These are phyloP conservation scores for Torulaspora indica DNA, from an alignment of 805 yeast species.

Conservation along the genomic window DNA sequence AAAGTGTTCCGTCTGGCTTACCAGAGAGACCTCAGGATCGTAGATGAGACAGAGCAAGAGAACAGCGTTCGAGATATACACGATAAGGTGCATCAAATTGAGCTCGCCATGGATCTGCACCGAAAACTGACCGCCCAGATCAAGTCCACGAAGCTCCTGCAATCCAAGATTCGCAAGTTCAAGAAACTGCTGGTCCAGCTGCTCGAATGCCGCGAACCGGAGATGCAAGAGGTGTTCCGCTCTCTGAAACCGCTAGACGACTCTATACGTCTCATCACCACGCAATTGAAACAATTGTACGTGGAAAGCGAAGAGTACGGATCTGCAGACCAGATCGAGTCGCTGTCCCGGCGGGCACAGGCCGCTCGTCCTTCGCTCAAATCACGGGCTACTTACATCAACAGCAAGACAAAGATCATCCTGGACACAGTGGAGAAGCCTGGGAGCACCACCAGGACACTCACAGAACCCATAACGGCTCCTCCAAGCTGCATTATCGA, in stretches of 20 bases:
- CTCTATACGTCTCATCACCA: slow-evolving; percentile 24
- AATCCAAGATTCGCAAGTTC: slow-evolving; percentile 25
- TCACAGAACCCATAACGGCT: neutral
- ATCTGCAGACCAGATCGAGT: slow-evolving; percentile 24
- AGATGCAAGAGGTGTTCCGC: slow-evolving; percentile 15
- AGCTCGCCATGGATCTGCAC: slow-evolving; percentile 20
- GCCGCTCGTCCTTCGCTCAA: neutral
- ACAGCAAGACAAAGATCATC: slow-evolving; percentile 8
- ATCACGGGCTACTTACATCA: slow-evolving; percentile 11
- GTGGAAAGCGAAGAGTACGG: slow-evolving; percentile 26
- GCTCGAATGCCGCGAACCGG: slow-evolving; percentile 14
- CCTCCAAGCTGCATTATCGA: neutral
- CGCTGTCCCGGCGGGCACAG: neutral
- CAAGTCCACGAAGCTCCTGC: slow-evolving; percentile 14
- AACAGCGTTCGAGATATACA: slow-evolving; percentile 15
- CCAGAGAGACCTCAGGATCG: slow-evolving; percentile 49
- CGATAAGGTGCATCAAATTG: slow-evolving; percentile 23
- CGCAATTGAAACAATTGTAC: slow-evolving; percentile 27
- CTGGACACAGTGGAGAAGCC: slow-evolving; percentile 1
- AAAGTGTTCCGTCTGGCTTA: slow-evolving; percentile 69
- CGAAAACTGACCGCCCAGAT: slow-evolving; percentile 18
- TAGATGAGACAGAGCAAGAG: slow-evolving; percentile 10
- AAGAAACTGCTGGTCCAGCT: slow-evolving; percentile 15
- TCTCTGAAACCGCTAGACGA: slow-evolving; percentile 31
- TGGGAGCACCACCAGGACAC: neutral